Conservation (phyloP, 164 flowering plant species). For the Nelumbo lutea region DNA sequence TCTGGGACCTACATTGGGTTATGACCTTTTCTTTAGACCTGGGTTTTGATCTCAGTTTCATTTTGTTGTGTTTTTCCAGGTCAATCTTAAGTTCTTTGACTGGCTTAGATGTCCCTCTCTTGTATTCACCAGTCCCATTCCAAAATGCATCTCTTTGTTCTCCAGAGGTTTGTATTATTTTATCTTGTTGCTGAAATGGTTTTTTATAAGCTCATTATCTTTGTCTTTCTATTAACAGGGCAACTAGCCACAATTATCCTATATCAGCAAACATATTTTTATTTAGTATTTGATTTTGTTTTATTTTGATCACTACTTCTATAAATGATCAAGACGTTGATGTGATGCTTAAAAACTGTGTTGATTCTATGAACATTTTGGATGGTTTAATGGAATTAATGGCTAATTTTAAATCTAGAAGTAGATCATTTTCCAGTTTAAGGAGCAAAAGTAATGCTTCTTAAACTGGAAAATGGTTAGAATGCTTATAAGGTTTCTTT, state of each 20-base stretch:
- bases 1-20: too few relatives aligned
- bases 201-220: background rate
- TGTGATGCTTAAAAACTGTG: too few relatives aligned
- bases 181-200: background rate
- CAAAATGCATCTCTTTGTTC: slow-evolving; percentile 72
- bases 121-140: slow-evolving; percentile 80
- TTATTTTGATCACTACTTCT: too few relatives aligned
- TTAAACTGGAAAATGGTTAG: background rate
- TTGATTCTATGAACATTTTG: too few relatives aligned
- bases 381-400: too few relatives aligned
- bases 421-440: too few relatives aligned
- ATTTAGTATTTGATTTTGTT: too few relatives aligned
- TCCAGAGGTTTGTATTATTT: slow-evolving; percentile 64
- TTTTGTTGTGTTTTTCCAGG: slow-evolving; percentile 34
- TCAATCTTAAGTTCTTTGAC: slow-evolving; percentile 54
- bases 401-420: too few relatives aligned
- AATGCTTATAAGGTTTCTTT: background rate
- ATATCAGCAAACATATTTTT: too few relatives aligned
- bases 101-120: slow-evolving; percentile 69
- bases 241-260: too few relatives aligned
- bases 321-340: too few relatives aligned
- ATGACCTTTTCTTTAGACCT: background rate
- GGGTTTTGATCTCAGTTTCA: slow-evolving; percentile 14
- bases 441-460: background rate
- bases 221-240: background rate